Evolutionary conservation across 441 rosid genomes (phyloP).

Genomic region (Arabidopsis hybrid): DNA sequence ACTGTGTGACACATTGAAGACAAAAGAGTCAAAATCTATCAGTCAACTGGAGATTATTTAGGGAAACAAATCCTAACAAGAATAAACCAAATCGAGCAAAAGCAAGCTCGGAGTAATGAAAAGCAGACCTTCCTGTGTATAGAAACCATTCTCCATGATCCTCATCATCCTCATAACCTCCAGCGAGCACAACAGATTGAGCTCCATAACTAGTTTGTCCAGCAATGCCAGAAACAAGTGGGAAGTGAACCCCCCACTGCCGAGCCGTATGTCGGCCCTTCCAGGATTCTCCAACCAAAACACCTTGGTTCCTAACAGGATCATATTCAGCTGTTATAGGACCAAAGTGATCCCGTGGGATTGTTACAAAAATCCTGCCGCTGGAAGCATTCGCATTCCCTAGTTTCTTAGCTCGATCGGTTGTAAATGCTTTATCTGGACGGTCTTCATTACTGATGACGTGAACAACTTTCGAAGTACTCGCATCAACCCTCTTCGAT

Average conservation of each 20-base stretch:
- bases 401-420: constrained; percentile 70
- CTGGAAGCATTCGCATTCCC: constrained; percentile 88
- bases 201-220: constrained; percentile 77
- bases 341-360: constrained; percentile 81
- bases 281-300: constrained; percentile 87
- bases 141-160: constrained; percentile 97
- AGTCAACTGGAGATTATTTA: neutral
- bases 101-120: neutral
- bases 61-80: too few species aligned
- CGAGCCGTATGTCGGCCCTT: constrained; percentile 65
- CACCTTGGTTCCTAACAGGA: constrained; percentile 71
- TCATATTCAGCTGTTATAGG: constrained; percentile 81
- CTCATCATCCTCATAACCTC: constrained; percentile 85
- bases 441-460: constrained; percentile 68
- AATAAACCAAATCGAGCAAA: neutral
- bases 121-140: constrained; percentile 84
- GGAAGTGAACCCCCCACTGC: constrained; percentile 88
- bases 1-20: constrained; percentile 47
- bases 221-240: constrained; percentile 80
- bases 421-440: constrained; percentile 77
- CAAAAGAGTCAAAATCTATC: neutral
- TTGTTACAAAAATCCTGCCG: constrained; percentile 76
- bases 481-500: constrained; percentile 45
- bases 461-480: constrained; percentile 48
- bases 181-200: constrained; percentile 84